These are phyloP conservation scores for Cordyceps farinosa DNA, from an alignment of 2,329 filamentous ascomycete species.

Conservation along the genomic window DNA sequence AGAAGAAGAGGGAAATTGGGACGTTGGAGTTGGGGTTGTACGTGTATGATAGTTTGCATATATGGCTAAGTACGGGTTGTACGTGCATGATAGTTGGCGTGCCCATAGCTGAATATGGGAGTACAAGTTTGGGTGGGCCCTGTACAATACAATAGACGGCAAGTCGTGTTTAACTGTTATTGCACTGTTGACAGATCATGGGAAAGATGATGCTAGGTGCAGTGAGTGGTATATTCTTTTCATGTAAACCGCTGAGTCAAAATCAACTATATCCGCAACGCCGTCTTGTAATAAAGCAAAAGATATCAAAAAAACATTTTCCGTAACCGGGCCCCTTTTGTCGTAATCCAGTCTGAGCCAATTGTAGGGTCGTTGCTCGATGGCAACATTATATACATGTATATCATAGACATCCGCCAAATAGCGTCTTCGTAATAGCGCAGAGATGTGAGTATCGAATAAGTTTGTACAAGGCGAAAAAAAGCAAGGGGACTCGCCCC, in stretches of 20 bases:
- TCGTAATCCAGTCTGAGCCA: constrained; percentile 17
- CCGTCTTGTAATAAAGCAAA: constrained; percentile 9
- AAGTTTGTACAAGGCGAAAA: constrained; percentile 15
- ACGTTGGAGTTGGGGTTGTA: not conserved
- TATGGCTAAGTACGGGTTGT: not conserved
- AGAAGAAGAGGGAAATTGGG: not conserved
- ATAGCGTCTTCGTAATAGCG: constrained; percentile 13
- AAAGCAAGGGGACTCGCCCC: constrained; percentile 8
- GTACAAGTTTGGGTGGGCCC: not conserved
- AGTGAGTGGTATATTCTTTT: constrained; percentile 17
- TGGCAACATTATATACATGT: constrained; percentile 29
- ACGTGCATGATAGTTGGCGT: not conserved
- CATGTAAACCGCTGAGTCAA: constrained; percentile 12
- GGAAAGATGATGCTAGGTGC: not conserved
- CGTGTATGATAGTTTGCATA: not conserved
- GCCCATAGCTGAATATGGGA: not conserved
- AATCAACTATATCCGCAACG: not conserved
- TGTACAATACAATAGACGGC: not conserved
- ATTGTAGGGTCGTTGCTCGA: constrained; percentile 9
- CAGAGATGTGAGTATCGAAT: constrained; percentile 10
- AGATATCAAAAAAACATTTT: constrained; percentile 11
- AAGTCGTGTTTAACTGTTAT: no score
- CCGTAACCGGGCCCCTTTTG: constrained; percentile 8
- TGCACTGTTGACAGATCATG: not conserved
- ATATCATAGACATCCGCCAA: constrained; percentile 29